Conservation (phyloP, 2,329 filamentous ascomycete genomes). For the Venturia asperata region DNA sequence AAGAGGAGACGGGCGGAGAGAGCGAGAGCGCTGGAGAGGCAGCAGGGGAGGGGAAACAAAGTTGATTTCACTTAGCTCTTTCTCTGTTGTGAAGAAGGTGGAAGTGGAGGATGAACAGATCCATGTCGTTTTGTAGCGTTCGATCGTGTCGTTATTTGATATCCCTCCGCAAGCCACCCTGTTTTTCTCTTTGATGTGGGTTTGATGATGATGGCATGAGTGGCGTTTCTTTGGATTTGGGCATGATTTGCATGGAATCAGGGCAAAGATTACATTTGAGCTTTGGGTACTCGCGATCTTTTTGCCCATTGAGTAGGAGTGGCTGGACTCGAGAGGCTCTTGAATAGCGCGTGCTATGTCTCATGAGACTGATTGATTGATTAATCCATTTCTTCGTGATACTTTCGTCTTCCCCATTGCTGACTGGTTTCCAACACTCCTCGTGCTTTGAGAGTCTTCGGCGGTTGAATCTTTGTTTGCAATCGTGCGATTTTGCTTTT, state of each 20-base stretch:
- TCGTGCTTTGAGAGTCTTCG: too few relatives aligned
- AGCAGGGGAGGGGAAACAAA: conserved; percentile 10
- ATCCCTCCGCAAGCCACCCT: not conserved
- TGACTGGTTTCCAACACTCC: too few relatives aligned
- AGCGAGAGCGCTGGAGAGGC: conserved; percentile 25
- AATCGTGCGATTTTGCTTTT: too few relatives aligned
- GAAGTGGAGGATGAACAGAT: not conserved
- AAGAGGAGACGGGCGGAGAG: conserved; percentile 34
- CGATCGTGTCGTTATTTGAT: not conserved
- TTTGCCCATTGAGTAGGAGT: too few relatives aligned
- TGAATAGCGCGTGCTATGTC: not conserved
- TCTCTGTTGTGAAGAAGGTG: not conserved
- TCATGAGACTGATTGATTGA: not conserved
- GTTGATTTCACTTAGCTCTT: not conserved
- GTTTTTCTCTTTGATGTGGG: not conserved
- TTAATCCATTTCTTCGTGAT: not conserved
- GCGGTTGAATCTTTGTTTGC: too few relatives aligned
- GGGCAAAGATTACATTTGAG: not conserved
- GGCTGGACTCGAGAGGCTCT: too few relatives aligned
- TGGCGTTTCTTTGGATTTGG: conserved; percentile 3
- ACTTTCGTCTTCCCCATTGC: too few relatives aligned
- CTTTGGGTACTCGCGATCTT: not conserved
- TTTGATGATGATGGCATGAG: conserved; percentile 6
- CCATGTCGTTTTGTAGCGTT: conserved; percentile 3
- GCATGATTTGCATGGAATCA: not conserved